Conservation (phyloP, 148 eudicot genomes). For the Euryodendron excelsum region DNA sequence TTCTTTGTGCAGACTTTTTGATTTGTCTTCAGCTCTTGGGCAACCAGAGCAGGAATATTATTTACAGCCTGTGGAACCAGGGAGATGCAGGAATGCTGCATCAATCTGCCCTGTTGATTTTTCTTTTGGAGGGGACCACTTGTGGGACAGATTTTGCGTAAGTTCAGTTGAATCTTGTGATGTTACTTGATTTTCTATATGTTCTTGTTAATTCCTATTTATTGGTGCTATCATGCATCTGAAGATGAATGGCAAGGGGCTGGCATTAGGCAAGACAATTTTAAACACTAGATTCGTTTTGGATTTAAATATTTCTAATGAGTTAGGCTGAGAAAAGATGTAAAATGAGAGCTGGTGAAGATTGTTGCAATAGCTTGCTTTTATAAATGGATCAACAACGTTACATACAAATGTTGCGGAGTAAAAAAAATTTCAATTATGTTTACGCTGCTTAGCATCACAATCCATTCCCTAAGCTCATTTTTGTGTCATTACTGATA, state of each 20-base stretch:
- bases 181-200: background rate
- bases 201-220: background rate
- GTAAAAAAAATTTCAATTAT: background rate
- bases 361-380: background rate
- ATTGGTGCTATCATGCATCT: background rate
- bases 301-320: background rate
- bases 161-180: constrained; percentile 38
- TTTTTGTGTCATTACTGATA: too few relatives aligned
- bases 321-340: background rate
- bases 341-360: background rate
- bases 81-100: constrained; percentile 67
- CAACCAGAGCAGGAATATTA: constrained; percentile 94
- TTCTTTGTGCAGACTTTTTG: constrained; percentile 63
- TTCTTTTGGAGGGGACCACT: constrained; percentile 89
- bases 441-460: too few relatives aligned
- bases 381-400: background rate
- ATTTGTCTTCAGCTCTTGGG: constrained; percentile 56
- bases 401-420: background rate
- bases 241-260: background rate
- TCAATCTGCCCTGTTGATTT: constrained; percentile 89
- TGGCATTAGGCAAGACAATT: background rate
- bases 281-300: background rate
- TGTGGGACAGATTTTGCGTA: constrained; percentile 97
- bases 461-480: too few relatives aligned
- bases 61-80: constrained; percentile 68